Evolutionary conservation across 441 rosid species (phyloP), one percentile per base, ranked within the genome.

Genomic region (Bruguiera hainesii): DNA sequence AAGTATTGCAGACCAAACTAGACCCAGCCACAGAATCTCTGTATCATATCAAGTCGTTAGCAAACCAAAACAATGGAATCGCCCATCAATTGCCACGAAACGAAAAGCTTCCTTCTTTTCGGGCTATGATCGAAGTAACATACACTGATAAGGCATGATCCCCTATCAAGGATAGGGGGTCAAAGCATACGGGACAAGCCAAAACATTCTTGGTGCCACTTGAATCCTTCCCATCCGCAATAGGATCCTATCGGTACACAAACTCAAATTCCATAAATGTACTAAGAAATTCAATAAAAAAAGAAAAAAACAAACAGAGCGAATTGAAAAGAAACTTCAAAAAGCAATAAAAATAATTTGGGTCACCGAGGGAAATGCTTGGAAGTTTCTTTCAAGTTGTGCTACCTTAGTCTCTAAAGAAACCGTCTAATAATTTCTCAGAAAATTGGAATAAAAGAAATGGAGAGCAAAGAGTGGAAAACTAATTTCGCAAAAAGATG

Each of bases 141-240:
- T 73, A 87, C 96, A 84, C 48, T 67, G 78, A 80, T 68, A 77
- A 65, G 60, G 66, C 59, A 1, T 78, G 60, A 59, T 72, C 82
- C 7, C 67, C 74, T 29, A 64, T 77, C 70, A 64, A 52, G 9
- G 70, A 75, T 11, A 91, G 69, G 5, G 83, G 81, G 66, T 64
- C 28, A 70, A 82, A 91, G 74, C 97, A 91, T 19, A 91, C 75
- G 16, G 97, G 97, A 68, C 93, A 91, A 67, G 91, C 97, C 56
- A 91, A 71, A 56, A 80, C 56, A 67, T 70, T 76, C 56, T 66
- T 71, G 66, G 56, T 70, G 10, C 42, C n/a, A 49, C 58, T 56
- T 30, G 67, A 79, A 35, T 81, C 79, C 65, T 75, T 76, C 20
- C 76, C 75, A n/a, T 59, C 84, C 77, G 63, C 72, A 31, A 48